phyloP scores from a whole-genome alignment of 2,329 filamentous ascomycete genomes.

The Fusarium avenaceum region DNA sequence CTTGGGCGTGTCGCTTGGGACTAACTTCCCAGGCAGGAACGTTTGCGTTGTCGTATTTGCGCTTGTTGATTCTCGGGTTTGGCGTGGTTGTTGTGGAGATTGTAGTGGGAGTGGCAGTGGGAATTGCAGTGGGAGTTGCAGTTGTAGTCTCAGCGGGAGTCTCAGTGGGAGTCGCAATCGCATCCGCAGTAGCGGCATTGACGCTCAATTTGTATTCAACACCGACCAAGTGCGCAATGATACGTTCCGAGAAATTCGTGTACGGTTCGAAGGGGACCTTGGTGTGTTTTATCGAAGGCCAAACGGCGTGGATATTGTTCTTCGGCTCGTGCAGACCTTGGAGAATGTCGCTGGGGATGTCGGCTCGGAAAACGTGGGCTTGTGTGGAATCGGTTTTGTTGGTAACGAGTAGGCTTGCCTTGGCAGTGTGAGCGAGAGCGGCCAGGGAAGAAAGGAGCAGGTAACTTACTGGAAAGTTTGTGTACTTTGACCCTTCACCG shows the following conservation, averaged over 20 bases:
- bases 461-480: too few species aligned
- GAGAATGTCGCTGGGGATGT: background rate
- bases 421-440: too few species aligned
- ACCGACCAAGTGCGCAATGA: background rate
- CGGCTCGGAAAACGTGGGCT: background rate
- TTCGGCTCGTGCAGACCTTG: background rate
- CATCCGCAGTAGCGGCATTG: background rate
- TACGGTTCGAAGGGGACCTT: background rate
- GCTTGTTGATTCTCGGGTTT: background rate
- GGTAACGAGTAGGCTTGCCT: background rate
- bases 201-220: background rate
- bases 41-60: background rate
- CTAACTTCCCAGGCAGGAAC: background rate
- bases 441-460: too few species aligned
- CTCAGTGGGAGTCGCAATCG: background rate
- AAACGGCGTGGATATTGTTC: background rate
- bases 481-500: too few species aligned
- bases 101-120: too few species aligned
- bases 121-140: too few species aligned
- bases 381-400: background rate
- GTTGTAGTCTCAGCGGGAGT: too few species aligned
- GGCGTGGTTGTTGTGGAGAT: too few species aligned
- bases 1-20: too few species aligned
- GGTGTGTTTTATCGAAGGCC: background rate
- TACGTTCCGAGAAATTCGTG: background rate